Base-by-base conservation (phyloP, 78 protist genomes). In the Chrysochromulina parva region DNA sequence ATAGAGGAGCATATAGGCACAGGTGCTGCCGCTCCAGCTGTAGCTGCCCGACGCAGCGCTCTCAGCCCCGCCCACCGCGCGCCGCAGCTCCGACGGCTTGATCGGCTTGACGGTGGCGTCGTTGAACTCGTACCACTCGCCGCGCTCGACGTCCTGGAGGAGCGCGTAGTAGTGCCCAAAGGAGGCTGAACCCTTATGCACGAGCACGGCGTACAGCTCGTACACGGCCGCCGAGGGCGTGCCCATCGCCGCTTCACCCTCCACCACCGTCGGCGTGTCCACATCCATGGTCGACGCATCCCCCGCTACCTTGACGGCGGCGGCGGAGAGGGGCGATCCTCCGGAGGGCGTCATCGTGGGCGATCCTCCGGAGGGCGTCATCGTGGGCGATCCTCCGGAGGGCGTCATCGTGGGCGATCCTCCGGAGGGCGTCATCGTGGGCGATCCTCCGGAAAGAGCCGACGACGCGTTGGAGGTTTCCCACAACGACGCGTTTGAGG, bases 161-260 rank as follows among this genome's bases (percentile, higher is more conserved):
- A 82, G 89, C 26, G 95, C 92, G 66, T 85, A 93, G 92, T 93
- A 95, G 88, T 95, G 96, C n/a, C 96, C 96, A 17, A 52, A 20
- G 7, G 3, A 1, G 24, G 95, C 73, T 22, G 88, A 76, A 55
- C 97, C 97, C 4, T 60, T 3, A 90, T 96, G 97, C 38, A 91
- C 87, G 48, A 96, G 90, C 24, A 96, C 90, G 38, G 94, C 57
- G 78, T 59, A 89, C 50, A 96, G 90, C 59, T 93, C 95, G 85
- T 94, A 96, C 74, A 13, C 89, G 0, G 47, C 74, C 69, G 47
- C 53, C 58, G 1, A 11, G 71, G 62, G 24, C 62, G 62, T 13
- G 20, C 85, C n/a, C n/a, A 1, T 3, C 24, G 26, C 9, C 53
- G 6, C 24, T 52, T 4, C n/a, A 4, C n/a, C 10, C 66, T 52